These are phyloP conservation scores for Hydnum rufescens DNA, from an alignment of 768 basidiomycete species.

Conservation along the genomic window DNA sequence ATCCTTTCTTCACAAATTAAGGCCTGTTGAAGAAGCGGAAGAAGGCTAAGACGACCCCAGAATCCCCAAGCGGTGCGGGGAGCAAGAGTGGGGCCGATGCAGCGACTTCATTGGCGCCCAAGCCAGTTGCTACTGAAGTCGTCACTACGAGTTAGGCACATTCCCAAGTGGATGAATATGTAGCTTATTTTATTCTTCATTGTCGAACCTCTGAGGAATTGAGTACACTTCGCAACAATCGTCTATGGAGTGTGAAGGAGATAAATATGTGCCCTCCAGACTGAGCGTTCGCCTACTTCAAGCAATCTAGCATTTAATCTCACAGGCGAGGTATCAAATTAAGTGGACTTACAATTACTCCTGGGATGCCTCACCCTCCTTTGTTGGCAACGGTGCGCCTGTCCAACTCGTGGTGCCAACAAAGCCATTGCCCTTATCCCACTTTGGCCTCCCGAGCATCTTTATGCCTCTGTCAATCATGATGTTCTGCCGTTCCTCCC, in stretches of 20 bases:
- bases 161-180: too few relatives aligned
- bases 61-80: not conserved
- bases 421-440: not conserved
- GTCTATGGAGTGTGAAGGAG: too few relatives aligned
- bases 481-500: not conserved
- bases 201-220: too few relatives aligned
- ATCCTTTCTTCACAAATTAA: slow-evolving; percentile 19
- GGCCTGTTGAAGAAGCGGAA: slow-evolving; percentile 59
- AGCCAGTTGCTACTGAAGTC: not conserved
- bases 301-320: too few relatives aligned
- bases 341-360: too few relatives aligned
- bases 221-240: too few relatives aligned
- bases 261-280: too few relatives aligned
- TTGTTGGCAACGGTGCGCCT: too few relatives aligned
- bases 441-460: not conserved
- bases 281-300: too few relatives aligned
- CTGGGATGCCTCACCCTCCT: too few relatives aligned
- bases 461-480: not conserved
- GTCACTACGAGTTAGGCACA: not conserved
- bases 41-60: slow-evolving; percentile 30
- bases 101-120: not conserved
- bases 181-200: too few relatives aligned
- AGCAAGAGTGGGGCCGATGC: not conserved
- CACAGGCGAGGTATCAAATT: too few relatives aligned
- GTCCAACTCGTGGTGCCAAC: not conserved